A percentile compares a stretch with the other conserved stretches of the same genome.
These are phyloP conservation scores for Evernia prunastri DNA, from an alignment of 495 filamentous ascomycete species.

Conservation along the genomic window DNA sequence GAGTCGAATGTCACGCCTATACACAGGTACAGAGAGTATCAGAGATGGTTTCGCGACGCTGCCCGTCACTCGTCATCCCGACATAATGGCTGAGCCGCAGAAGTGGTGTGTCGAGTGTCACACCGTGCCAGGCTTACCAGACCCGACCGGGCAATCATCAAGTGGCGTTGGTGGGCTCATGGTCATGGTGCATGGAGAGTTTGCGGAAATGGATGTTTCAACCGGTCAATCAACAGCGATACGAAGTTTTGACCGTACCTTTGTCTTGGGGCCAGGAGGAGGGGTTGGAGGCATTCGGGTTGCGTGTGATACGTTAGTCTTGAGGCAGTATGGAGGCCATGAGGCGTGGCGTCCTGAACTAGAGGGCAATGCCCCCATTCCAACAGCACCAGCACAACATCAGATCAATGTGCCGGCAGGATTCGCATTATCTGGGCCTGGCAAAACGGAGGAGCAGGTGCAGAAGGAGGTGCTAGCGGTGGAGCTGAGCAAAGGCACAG, in stretches of 20 bases:
- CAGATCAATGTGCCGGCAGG: conserved; percentile 30
- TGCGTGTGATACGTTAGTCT: conserved; percentile 67
- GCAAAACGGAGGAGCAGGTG: conserved; percentile 39
- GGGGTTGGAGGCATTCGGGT: conserved; percentile 61
- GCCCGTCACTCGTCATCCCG: conserved; percentile 70
- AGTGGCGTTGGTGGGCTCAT: conserved; percentile 69
- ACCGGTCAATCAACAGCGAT: conserved; percentile 45
- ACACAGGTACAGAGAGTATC: conserved; percentile 60
- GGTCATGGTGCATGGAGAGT: conserved; percentile 75
- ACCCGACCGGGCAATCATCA: conserved; percentile 57
- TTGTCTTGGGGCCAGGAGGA: conserved; percentile 72
- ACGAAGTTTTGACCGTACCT: conserved; percentile 80
- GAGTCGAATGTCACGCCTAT: conserved; percentile 57
- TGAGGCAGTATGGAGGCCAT: conserved; percentile 59
- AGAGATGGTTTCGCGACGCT: conserved; percentile 58
- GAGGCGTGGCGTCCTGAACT: conserved; percentile 51
- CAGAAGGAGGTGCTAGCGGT: conserved; percentile 57
- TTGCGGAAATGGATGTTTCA: conserved; percentile 61
- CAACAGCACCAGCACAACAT: conserved; percentile 17
- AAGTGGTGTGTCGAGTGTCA: conserved; percentile 82
- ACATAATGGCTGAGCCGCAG: conserved; percentile 50
- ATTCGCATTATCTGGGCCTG: conserved; percentile 39
- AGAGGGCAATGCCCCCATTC: conserved; percentile 29
- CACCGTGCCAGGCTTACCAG: conserved; percentile 62
- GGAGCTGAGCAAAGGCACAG: conserved; percentile 60